Base-by-base conservation (phyloP, 2,329 filamentous ascomycete species). In the Microcera coccophila region DNA sequence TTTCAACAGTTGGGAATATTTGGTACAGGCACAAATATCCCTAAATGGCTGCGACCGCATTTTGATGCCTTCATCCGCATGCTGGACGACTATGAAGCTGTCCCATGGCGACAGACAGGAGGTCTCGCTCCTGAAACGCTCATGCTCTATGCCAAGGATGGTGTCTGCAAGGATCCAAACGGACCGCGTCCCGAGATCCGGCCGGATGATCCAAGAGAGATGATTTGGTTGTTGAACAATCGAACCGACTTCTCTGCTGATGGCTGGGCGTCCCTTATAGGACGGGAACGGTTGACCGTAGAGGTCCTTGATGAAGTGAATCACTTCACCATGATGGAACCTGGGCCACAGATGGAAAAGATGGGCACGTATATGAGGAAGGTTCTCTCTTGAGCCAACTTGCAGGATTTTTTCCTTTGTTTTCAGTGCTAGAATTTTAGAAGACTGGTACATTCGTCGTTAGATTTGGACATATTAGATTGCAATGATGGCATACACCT, bases 41-140 rank as follows among this genome's bases (percentile, higher is more conserved):
- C 85, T 0, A 68, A 75, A n/a, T 89, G 85, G 85, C 74, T 89
- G 14, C 74, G 86, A 2, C 82, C 81, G 43, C 85, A 90, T 65
- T 89, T 89, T 62, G 75, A 79, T 0, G 79, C 82, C 17, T 81
- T 81, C 16, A 82, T 89, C 41, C 73, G 75, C 38, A 82, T 82
- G 14, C 70, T 90, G 21, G 82, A 81, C 55, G 80, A 78, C 59
- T 89, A 89, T 65, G 76, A 81, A 11, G 80, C 84, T 5, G 73
- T 75, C 53, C 79, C 79, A 3, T 80, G 85, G 58, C 71, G 82
- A 26, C 70, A 73, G 36, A 20, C n/a, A 1, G 15, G 39, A 7
- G 73, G 72, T 7, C 74, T 71, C 48, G 78, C 76, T 29, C 82
- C 84, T 29, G 75, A 77, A 17, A 79, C 82, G 3, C 78, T 77